Conservation (phyloP, 176 grass and related monocot species). For the Rhynchospora tenuis region DNA sequence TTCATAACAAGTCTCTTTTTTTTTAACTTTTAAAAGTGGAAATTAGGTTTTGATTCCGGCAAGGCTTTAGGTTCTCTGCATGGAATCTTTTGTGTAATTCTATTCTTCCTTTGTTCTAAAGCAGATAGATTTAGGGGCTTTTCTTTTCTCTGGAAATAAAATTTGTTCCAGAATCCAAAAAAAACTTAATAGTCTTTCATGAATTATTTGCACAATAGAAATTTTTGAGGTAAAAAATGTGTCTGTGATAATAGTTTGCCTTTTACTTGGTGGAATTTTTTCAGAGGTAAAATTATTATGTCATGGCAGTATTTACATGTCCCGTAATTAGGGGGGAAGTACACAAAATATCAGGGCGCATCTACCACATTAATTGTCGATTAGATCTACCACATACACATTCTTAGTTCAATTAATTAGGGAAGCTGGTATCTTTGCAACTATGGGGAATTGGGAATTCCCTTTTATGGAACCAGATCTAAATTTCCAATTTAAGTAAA, state of each 20-base stretch:
- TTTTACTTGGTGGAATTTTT: background rate
- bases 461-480: background rate
- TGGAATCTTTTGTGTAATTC: background rate
- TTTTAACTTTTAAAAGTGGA: background rate
- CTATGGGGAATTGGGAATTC: background rate
- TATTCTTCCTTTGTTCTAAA: background rate
- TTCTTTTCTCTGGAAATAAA: background rate
- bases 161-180: background rate
- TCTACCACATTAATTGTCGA: background rate
- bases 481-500: background rate
- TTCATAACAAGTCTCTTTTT: background rate
- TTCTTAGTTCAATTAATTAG: constrained; percentile 5
- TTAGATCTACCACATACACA: background rate
- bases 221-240: background rate
- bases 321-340: background rate
- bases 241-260: background rate
- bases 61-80: background rate
- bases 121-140: background rate
- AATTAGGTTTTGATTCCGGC: background rate
- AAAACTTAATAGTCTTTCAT: background rate
- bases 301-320: background rate
- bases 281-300: background rate
- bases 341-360: background rate
- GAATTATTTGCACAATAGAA: background rate
- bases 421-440: background rate